These are phyloP conservation scores for Thermoascus crustaceus DNA, from an alignment of 2,329 filamentous ascomycete species.

Conservation along the genomic window DNA sequence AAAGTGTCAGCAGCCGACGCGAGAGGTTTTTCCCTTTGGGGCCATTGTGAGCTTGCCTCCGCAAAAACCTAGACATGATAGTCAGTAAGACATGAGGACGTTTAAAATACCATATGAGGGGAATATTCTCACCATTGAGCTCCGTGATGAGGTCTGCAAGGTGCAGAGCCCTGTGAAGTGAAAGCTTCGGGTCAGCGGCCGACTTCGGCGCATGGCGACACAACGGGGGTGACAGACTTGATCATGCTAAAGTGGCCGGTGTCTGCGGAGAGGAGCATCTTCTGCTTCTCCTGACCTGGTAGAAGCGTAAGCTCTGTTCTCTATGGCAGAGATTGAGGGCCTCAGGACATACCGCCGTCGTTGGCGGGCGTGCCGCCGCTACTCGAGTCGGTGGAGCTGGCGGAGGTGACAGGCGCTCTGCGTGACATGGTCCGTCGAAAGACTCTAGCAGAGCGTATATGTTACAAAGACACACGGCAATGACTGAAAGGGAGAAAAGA, in stretches of 20 bases:
- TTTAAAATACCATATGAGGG: background rate
- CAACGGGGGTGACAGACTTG: constrained; percentile 27
- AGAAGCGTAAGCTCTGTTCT: constrained; percentile 8
- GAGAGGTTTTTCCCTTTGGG: constrained; percentile 3
- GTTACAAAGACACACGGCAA: background rate
- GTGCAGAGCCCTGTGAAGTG: constrained; percentile 38
- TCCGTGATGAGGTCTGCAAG: constrained; percentile 45
- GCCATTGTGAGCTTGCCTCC: constrained; percentile 32
- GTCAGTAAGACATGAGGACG: constrained; percentile 12
- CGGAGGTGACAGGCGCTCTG: constrained; percentile 21
- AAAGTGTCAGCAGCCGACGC: constrained; percentile 11
- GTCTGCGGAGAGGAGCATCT: constrained; percentile 40
- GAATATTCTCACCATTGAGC: constrained; percentile 36
- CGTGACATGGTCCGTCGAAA: constrained; percentile 30
- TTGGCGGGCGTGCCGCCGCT: constrained; percentile 20
- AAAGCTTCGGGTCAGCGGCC: constrained; percentile 10
- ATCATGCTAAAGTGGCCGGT: constrained; percentile 45
- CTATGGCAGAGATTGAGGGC: constrained; percentile 6
- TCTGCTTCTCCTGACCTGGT: constrained; percentile 42
- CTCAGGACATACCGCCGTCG: constrained; percentile 25
- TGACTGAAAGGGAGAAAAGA: background rate
- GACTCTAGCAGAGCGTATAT: background rate
- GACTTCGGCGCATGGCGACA: background rate
- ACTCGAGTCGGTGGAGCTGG: constrained; percentile 25
- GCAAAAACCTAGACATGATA: constrained; percentile 34